Evolutionary conservation across 2,329 filamentous ascomycete species (phyloP).

Genomic region (Alternaria triticimaculans): DNA sequence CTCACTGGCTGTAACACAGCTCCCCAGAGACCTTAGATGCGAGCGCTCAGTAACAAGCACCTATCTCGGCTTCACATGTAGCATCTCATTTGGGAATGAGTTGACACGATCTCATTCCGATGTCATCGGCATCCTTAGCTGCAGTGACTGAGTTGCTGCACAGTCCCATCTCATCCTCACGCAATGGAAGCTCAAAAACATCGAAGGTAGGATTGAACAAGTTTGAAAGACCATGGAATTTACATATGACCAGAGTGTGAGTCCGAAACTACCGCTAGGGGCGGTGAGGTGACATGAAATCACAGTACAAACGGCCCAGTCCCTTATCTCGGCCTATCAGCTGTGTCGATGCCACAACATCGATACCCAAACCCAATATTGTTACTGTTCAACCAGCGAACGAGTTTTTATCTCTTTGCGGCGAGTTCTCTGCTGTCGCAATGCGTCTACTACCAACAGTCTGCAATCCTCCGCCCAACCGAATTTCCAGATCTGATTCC

Average conservation of each 20-base stretch:
- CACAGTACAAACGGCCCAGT: neutral
- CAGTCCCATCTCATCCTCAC: neutral
- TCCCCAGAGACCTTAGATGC: neutral
- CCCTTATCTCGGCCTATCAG: neutral
- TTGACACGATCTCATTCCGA: neutral
- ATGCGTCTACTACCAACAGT: neutral
- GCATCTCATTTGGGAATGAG: neutral
- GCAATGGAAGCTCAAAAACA: neutral
- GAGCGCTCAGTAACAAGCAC: neutral
- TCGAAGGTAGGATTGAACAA: neutral
- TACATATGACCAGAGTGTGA: neutral
- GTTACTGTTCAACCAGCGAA: neutral
- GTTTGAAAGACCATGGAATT: neutral
- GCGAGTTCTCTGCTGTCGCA: neutral
- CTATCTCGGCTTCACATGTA: neutral
- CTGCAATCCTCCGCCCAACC: neutral
- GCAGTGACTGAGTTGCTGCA: neutral
- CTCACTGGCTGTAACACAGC: neutral
- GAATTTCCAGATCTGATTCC: neutral
- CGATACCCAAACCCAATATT: too few species aligned
- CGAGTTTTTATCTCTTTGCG: neutral
- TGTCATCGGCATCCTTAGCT: neutral
- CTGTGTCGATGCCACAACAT: neutral
- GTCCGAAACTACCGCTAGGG: neutral
- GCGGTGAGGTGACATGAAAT: neutral